Evolutionary conservation across 2,329 filamentous ascomycete genomes (phyloP).

Genomic region (Anisogramma anomala): DNA sequence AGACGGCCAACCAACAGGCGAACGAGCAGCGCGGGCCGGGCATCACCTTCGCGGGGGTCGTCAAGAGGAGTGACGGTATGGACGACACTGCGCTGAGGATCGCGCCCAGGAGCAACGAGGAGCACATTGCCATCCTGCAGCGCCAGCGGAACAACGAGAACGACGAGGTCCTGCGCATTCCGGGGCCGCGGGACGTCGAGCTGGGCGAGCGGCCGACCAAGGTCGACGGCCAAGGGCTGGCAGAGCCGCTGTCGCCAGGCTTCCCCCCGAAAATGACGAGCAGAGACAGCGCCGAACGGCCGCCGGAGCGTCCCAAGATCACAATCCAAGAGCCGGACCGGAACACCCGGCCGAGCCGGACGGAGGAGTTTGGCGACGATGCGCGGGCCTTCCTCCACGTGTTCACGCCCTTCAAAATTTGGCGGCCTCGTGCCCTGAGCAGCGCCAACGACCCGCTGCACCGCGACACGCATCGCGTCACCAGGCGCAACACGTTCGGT

Average conservation of each 20-base stretch:
- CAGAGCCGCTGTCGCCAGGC: constrained; percentile 18
- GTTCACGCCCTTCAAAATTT: constrained; percentile 24
- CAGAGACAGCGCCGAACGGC: constrained; percentile 14
- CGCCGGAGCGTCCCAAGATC: constrained; percentile 29
- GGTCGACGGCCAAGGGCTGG: constrained; percentile 27
- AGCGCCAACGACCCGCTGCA: constrained; percentile 27
- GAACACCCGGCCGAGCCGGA: constrained; percentile 26
- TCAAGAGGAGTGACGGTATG: constrained; percentile 47
- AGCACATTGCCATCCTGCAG: constrained; percentile 81
- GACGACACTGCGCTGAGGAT: constrained; percentile 35
- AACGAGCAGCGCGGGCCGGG: constrained; percentile 26
- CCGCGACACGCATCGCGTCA: constrained; percentile 26
- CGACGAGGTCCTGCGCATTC: constrained; percentile 70
- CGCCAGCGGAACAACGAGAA: constrained; percentile 66
- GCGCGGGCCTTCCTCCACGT: constrained; percentile 25
- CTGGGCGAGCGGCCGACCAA: constrained; percentile 59
- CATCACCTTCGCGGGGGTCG: constrained; percentile 59
- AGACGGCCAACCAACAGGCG: constrained; percentile 9
- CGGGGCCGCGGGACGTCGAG: constrained; percentile 83
- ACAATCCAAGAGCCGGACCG: constrained; percentile 51
- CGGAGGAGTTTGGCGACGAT: constrained; percentile 32
- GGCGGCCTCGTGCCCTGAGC: constrained; percentile 21
- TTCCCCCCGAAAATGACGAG: neutral
- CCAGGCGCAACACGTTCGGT: constrained; percentile 40
- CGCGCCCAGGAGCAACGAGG: constrained; percentile 49